A percentile compares a stretch with the other conserved stretches of the same genome.
Conservation (phyloP, 768 basidiomycete genomes). For the Phlebiopsis gigantea region DNA sequence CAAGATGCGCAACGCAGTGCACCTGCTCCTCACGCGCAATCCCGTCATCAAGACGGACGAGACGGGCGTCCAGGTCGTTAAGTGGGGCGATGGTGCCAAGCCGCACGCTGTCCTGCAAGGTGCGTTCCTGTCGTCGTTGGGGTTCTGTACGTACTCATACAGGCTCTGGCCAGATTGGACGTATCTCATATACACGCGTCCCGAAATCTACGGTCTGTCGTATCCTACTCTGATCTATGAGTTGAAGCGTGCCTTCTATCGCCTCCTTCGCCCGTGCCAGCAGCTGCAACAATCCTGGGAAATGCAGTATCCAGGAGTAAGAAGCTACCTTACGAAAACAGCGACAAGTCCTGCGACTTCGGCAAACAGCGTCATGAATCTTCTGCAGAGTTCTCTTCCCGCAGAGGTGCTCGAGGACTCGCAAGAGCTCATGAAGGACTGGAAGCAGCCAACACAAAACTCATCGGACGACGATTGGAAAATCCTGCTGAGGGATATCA, state of each 20-base stretch:
- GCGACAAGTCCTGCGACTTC: not conserved
- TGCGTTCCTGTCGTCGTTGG: slow-evolving; percentile 12
- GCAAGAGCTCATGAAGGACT: not conserved
- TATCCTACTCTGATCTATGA: slow-evolving; percentile 32
- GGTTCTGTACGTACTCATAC: not conserved
- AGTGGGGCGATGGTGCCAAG: slow-evolving; percentile 10
- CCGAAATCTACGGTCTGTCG: slow-evolving; percentile 39
- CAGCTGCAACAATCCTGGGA: not conserved
- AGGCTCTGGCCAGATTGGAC: slow-evolving; percentile 38
- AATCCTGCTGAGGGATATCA: not conserved
- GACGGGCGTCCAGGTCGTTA: slow-evolving; percentile 11
- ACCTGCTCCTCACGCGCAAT: slow-evolving; percentile 36
- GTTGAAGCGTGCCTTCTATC: not conserved
- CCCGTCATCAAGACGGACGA: slow-evolving; percentile 26
- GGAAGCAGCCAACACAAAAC: not conserved
- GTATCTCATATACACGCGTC: slow-evolving; percentile 36
- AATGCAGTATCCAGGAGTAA: not conserved
- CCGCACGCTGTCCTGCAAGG: slow-evolving; percentile 13
- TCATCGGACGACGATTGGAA: not conserved
- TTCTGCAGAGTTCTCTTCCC: not conserved
- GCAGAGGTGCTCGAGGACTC: not conserved
- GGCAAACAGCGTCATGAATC: not conserved
- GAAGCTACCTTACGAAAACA: not conserved
- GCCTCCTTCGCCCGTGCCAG: not conserved
- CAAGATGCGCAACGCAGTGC: slow-evolving; percentile 35